Percentiles rank a stretch among this genome's conserved stretches.
These are phyloP conservation scores for Oidium heveae DNA, from an alignment of 2,329 filamentous ascomycete species.

Conservation along the genomic window DNA sequence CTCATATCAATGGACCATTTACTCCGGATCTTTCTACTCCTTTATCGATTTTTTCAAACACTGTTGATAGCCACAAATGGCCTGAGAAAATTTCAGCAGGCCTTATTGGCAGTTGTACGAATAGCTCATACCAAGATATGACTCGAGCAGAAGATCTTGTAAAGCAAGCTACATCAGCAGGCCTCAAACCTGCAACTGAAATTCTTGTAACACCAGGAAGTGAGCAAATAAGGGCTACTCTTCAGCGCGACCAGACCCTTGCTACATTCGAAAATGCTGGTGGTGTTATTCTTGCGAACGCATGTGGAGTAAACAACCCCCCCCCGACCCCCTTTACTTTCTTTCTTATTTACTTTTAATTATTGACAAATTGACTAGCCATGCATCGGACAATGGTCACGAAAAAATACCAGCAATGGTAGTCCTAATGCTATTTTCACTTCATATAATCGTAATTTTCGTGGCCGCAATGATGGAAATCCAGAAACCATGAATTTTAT, in stretches of 20 bases:
- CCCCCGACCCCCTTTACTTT: not conserved
- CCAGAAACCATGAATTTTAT: conserved; percentile 96
- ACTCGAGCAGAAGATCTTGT: conserved; percentile 80
- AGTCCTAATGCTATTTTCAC: conserved; percentile 84
- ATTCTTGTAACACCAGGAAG: conserved; percentile 95
- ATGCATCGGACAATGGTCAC: conserved; percentile 87
- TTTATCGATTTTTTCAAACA: conserved; percentile 67
- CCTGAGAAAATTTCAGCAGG: conserved; percentile 76
- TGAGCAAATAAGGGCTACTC: conserved; percentile 85
- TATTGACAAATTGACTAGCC: conserved; percentile 1
- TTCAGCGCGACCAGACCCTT: conserved; percentile 72
- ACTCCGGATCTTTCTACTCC: conserved; percentile 90
- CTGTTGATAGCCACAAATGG: conserved; percentile 68
- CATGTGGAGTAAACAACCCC: conserved; percentile 33
- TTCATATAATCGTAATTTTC: conserved; percentile 97
- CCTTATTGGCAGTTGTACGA: conserved; percentile 93
- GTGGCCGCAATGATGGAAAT: conserved; percentile 90
- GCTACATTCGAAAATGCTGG: conserved; percentile 68
- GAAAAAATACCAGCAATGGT: conserved; percentile 67
- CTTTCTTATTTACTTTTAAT: not conserved
- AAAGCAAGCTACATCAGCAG: conserved; percentile 72
- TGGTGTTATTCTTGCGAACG: conserved; percentile 76
- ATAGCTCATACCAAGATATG: conserved; percentile 98
- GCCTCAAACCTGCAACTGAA: conserved; percentile 64
- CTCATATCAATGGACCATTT: conserved; percentile 91